A percentile compares a stretch with the other conserved stretches of the same genome.
Evolutionary conservation across 257 asterid genomes (phyloP).

Genomic region (Nyctanthes arbortristis): DNA sequence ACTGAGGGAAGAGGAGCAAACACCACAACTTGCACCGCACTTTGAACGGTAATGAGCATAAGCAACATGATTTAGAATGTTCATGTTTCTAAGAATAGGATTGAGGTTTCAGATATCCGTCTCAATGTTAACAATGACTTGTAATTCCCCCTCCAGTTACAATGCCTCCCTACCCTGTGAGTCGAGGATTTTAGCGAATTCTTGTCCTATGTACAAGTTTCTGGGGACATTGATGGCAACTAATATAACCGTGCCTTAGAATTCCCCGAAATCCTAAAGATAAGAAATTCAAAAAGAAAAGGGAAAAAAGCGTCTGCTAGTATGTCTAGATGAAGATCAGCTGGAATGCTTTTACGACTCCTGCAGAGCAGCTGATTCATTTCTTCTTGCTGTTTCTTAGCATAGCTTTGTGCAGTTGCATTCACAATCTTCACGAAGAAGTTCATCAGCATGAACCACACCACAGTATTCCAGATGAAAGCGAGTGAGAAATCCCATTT

Average conservation of each 20-base stretch:
- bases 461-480: constrained; percentile 73
- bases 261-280: constrained; percentile 28
- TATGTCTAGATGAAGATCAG: constrained; percentile 20
- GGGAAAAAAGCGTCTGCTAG: neutral
- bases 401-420: constrained; percentile 64
- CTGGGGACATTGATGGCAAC: constrained; percentile 32
- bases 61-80: neutral
- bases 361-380: constrained; percentile 48
- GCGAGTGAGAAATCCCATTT: constrained; percentile 78
- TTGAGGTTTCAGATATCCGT: neutral
- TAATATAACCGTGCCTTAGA: constrained; percentile 23
- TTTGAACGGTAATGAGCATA: neutral
- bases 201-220: constrained; percentile 25
- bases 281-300: neutral
- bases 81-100: neutral
- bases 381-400: constrained; percentile 72
- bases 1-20: too few relatives aligned
- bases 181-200: constrained; percentile 6
- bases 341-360: constrained; percentile 37
- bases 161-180: constrained; percentile 1
- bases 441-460: constrained; percentile 78
- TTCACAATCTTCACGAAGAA: constrained; percentile 74
- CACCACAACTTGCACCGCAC: too few relatives aligned
- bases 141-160: neutral
- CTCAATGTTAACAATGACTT: neutral